phyloP scores from a whole-genome alignment of 306 rosid genomes.

The Rosa rugosa region DNA sequence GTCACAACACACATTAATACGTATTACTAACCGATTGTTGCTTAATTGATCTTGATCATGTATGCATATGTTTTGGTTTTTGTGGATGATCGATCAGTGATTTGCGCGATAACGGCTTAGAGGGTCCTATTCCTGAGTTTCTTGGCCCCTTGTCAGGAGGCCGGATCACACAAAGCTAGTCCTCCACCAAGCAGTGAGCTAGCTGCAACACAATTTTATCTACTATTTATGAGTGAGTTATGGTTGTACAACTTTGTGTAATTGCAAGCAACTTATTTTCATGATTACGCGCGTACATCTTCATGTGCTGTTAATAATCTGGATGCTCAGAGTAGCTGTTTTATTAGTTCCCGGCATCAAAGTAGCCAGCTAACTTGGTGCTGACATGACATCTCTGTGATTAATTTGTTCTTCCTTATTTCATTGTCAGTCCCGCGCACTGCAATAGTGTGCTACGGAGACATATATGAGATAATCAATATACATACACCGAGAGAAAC shows the following conservation, averaged over 20 bases:
- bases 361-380: too few relatives aligned
- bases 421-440: too few relatives aligned
- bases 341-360: too few relatives aligned
- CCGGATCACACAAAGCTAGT: not conserved
- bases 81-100: conserved; percentile 24
- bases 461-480: too few relatives aligned
- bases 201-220: not conserved
- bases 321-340: too few relatives aligned
- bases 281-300: not conserved
- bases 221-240: not conserved
- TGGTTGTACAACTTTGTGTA: not conserved
- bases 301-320: too few relatives aligned
- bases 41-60: not conserved
- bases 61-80: not conserved
- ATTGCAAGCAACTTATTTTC: not conserved
- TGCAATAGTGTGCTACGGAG: too few relatives aligned
- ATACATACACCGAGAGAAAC: too few relatives aligned
- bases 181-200: not conserved
- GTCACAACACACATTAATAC: not conserved
- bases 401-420: too few relatives aligned
- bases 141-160: conserved; percentile 30
- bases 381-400: too few relatives aligned
- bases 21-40: not conserved
- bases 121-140: conserved; percentile 43
- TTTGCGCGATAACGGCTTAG: conserved; percentile 32